Conservation (phyloP, 208 protist genomes). For the Blastocrithidia nonstop region DNA sequence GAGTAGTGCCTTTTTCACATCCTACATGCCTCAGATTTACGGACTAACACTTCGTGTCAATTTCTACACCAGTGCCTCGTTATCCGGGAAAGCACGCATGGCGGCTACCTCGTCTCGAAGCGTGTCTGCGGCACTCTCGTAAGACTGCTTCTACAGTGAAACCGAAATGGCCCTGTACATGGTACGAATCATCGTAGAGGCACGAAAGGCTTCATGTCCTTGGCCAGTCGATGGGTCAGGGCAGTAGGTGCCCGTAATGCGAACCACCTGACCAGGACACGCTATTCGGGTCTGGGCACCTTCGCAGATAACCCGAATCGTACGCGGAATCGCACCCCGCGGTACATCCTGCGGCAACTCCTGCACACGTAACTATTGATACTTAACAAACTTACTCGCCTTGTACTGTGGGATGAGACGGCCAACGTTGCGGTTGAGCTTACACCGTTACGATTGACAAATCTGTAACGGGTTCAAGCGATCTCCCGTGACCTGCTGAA, state of each 20-base stretch:
- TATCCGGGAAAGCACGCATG: conserved; percentile 59
- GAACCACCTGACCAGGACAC: conserved; percentile 63
- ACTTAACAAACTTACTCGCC: conserved; percentile 74
- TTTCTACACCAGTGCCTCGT: conserved; percentile 91
- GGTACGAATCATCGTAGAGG: conserved; percentile 79
- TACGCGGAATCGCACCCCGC: conserved; percentile 70
- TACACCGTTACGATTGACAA: conserved; percentile 81
- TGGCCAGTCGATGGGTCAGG: conserved; percentile 72
- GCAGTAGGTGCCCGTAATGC: conserved; percentile 68
- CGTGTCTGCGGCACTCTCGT: conserved; percentile 63
- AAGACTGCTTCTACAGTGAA: conserved; percentile 75
- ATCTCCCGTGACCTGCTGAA: conserved; percentile 82
- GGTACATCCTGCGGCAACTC: conserved; percentile 81
- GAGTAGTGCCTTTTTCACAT: conserved; percentile 97
- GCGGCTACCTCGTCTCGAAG: conserved; percentile 45
- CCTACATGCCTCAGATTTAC: conserved; percentile 96
- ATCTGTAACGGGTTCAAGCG: conserved; percentile 61
- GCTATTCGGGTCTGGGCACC: conserved; percentile 69
- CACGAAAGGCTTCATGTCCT: conserved; percentile 64
- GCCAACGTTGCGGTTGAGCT: conserved; percentile 61
- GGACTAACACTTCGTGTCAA: conserved; percentile 91
- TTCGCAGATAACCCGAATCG: conserved; percentile 73
- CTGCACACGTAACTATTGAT: conserved; percentile 78
- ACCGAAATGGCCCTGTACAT: conserved; percentile 57
- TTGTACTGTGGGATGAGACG: conserved; percentile 74